Evolutionary conservation across 108 stramenopile genomes (phyloP), one percentile per base, ranked within the genome.

Genomic region (Mediolabrus comicus): DNA sequence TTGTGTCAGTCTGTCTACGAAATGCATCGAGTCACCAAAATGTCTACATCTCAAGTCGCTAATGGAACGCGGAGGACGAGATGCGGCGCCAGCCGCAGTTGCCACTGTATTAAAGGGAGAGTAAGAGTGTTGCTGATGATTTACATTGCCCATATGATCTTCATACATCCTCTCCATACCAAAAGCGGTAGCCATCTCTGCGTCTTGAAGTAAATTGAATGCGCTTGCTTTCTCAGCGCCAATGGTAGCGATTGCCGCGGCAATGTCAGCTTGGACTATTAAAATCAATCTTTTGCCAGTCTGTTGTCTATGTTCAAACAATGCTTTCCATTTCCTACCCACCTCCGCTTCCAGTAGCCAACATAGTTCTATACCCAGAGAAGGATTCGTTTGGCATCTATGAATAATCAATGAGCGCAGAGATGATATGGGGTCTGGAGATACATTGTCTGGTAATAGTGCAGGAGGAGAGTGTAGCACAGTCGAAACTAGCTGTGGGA

Each of bases 321-420:
- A 49, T 9, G 81, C 77, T 39, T 95, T 95, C 91, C 93, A 95
- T 13, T 86, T 81, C 9, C 89, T 75, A 3, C 93, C 93, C n/a
- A 95, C 93, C 63, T 95, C 93, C 36, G 93, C 91, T 82, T 95
- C 93, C 36, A 95, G 74, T 14, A 91, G 75, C 93, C 93, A 95
- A 69, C 93, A 95, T 73, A 90, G 65, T 64, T 86, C 91, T 57
- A 90, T 87, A 14, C 93, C 93, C 74, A 91, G 79, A 38, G 88
- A 87, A 9, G 93, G 87, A 67, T 95, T 83, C 46, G 79, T 72
- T 19, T 77, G 60, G 72, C 91, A 90, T 72, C 85, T 72, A 29
- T 75, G 61, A 24, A 92, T 68, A 22, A 95, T 59, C 4, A 95
- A 57, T 13, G 67, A 62, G 32, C 91, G 89, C 24, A 92, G 62